Evolutionary conservation across 2,329 filamentous ascomycete species (phyloP).

Genomic region (Venturia asperata): DNA sequence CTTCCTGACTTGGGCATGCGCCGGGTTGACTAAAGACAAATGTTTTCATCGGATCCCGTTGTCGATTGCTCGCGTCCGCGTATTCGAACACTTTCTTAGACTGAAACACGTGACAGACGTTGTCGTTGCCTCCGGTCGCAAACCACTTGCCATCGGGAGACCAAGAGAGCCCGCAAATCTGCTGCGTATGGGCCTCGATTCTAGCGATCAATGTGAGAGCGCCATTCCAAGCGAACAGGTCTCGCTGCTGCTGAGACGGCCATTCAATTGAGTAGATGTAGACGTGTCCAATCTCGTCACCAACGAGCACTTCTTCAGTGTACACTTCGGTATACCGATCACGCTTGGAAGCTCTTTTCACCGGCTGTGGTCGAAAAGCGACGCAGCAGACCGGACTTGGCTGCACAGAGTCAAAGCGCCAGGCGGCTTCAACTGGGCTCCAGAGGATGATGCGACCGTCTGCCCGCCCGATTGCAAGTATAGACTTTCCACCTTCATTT

Average conservation of each 20-base stretch:
- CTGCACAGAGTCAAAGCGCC: conserved; percentile 70
- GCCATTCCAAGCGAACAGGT: conserved; percentile 69
- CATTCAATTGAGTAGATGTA: conserved; percentile 91
- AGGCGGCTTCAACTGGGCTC: conserved; percentile 62
- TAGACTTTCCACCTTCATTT: conserved; percentile 61
- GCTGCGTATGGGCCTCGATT: conserved; percentile 73
- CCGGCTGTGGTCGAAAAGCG: conserved; percentile 64
- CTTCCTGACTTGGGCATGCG: neutral
- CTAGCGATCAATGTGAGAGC: conserved; percentile 69
- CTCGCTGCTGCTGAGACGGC: conserved; percentile 51
- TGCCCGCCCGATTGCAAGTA: conserved; percentile 77
- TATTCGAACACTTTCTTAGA: conserved; percentile 48
- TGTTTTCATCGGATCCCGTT: conserved; percentile 1
- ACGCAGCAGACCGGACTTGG: conserved; percentile 69
- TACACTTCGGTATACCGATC: conserved; percentile 47
- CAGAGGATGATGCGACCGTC: conserved; percentile 70
- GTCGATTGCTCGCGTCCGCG: conserved; percentile 15
- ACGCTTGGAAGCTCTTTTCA: conserved; percentile 44
- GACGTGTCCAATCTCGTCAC: conserved; percentile 73
- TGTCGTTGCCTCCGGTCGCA: conserved; percentile 89
- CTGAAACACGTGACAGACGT: conserved; percentile 76
- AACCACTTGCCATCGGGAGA: conserved; percentile 68
- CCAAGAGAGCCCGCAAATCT: conserved; percentile 92
- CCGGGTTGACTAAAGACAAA: neutral
- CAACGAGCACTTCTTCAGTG: conserved; percentile 79